Evolutionary conservation across 2,329 filamentous ascomycete genomes (phyloP), one percentile per base, ranked within the genome.

Genomic region (Sordariomycetes sp.): DNA sequence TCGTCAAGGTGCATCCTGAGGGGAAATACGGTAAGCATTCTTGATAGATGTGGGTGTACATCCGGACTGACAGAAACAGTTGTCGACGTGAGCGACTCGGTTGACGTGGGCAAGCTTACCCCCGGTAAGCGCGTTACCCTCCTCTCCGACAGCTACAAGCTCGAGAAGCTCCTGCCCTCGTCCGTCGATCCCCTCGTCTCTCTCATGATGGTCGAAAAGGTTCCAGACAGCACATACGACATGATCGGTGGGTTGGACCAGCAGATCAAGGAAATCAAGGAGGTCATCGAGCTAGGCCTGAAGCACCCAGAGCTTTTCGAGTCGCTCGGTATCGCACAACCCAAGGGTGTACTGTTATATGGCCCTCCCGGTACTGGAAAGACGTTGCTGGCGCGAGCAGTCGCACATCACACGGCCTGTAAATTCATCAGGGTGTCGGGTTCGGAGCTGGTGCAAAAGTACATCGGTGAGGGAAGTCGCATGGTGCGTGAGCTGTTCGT

Each of bases 191-290:
- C 92, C 24, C 82, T 98, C 38, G 92, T 98, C 37, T 98, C 92
- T 23, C 84, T 98, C 58, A 98, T 98, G 92, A 98, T 98, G 92
- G 92, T 98, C 34, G 92, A 98, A 59, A 98, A 98, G 72, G 92
- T 98, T 12, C 92, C 92, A 12, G 92, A 98, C 70, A 95, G 87
- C 68, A 98, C 92, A 57, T 98, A 98, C 70, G 92, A 98, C 66
- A 98, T 98, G 92, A 98, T 98, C 59, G 92, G 92, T 64, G 92
- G 92, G 46, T 69, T 98, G 42, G 92, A 98, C 58, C 90, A 98
- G 60, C 92, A 98, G 59, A 96, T 98, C 69, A 96, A 98, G 68
- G 92, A 98, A 59, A 98, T 98, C 72, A 98, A 98, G 67, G 92
- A 98, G 65, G 92, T 98, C 50, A 96, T 98, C 58, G 92, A 98